Evolutionary conservation across 352 stramenopile genomes (phyloP).

Genomic region (Globisporangium middletonii): DNA sequence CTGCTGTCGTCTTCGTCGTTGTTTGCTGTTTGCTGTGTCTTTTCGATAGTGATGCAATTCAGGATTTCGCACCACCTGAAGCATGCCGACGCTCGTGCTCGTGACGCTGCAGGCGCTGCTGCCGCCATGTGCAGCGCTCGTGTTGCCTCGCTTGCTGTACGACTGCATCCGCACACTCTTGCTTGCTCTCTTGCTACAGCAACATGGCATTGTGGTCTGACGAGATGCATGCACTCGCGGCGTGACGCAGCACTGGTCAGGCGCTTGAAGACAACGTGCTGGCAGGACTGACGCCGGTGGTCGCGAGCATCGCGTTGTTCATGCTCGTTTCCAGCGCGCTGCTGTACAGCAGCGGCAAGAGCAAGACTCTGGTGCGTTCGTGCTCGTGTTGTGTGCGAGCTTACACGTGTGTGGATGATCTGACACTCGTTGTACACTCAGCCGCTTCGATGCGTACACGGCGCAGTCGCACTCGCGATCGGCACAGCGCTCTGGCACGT

Average conservation of each 20-base stretch:
- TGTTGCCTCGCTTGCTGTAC: constrained; percentile 24
- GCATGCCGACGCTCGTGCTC: neutral
- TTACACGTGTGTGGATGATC: neutral
- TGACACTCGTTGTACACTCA: neutral
- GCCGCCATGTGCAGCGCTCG: constrained; percentile 11
- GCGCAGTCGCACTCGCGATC: constrained; percentile 24
- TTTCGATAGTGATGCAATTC: no score
- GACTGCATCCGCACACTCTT: neutral
- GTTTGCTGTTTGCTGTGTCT: no score
- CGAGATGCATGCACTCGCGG: neutral
- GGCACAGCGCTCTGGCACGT: constrained; percentile 48
- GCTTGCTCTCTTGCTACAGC: neutral
- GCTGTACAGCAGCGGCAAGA: constrained; percentile 14
- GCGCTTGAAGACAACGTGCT: constrained; percentile 48
- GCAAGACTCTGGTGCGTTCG: neutral
- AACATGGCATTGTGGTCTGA: neutral
- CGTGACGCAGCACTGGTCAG: constrained; percentile 19
- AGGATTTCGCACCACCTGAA: neutral
- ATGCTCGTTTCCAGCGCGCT: constrained; percentile 24
- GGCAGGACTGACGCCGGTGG: constrained; percentile 28
- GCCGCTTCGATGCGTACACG: constrained; percentile 11
- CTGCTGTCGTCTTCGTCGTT: no score
- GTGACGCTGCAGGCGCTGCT: constrained; percentile 19
- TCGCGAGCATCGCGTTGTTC: constrained; percentile 21
- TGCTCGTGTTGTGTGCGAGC: neutral